Evolutionary conservation across 306 rosid species (phyloP).

Genomic region (Canavalia gladiata): DNA sequence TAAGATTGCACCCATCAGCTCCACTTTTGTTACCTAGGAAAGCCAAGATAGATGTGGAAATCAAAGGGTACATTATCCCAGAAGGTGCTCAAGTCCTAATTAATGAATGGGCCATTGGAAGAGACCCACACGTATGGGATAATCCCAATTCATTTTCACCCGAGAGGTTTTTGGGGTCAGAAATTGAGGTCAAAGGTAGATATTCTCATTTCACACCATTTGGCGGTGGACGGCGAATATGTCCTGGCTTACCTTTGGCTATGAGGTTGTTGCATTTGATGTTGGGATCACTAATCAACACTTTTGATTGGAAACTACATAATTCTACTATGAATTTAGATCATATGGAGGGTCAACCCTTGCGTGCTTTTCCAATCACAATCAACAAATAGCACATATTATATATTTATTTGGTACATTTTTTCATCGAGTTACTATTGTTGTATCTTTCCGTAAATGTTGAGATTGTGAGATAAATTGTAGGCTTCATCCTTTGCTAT

Average conservation of each 20-base stretch:
- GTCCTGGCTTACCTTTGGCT: conserved; percentile 40
- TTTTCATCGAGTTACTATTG: no score
- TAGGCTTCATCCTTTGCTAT: no score
- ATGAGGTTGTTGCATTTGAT: conserved; percentile 32
- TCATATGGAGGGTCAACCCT: conserved; percentile 21
- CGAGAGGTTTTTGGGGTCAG: conserved; percentile 34
- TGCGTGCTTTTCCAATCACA: conserved; percentile 29
- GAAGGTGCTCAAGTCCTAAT: conserved; percentile 30
- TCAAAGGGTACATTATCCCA: conserved; percentile 31
- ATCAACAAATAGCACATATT: neutral
- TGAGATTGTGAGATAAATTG: no score
- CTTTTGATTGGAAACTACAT: conserved; percentile 39
- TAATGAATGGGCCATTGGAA: conserved; percentile 48
- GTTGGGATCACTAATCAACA: conserved; percentile 44
- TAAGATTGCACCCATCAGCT: conserved; percentile 44
- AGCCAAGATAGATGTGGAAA: conserved; percentile 1
- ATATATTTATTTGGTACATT: no score
- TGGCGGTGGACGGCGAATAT: conserved; percentile 41
- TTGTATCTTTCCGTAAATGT: no score
- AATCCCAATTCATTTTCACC: conserved; percentile 37
- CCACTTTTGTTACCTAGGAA: conserved; percentile 46
- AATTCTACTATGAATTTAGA: neutral
- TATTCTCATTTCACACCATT: conserved; percentile 45
- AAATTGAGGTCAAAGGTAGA: conserved; percentile 39
- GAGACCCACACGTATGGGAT: conserved; percentile 29